Conservation (phyloP, 768 basidiomycete genomes). For the Pholiota microspora region DNA sequence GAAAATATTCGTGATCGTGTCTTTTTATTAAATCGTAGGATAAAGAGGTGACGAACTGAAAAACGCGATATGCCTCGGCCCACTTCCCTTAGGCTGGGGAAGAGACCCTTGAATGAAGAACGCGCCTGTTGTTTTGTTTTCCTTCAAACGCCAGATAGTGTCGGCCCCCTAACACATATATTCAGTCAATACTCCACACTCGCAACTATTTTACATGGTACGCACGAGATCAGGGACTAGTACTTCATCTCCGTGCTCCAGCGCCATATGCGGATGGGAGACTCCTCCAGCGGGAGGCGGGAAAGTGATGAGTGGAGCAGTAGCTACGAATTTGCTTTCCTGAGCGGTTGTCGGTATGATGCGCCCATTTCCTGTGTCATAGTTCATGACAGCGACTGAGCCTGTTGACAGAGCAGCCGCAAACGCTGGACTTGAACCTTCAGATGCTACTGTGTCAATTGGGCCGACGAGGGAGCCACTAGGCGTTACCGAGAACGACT, state of each 20-base stretch:
- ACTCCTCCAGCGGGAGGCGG: slow-evolving; percentile 38
- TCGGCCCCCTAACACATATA: slow-evolving; percentile 54
- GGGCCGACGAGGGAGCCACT: slow-evolving; percentile 56
- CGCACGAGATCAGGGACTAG: slow-evolving; percentile 66
- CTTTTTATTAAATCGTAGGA: slow-evolving; percentile 19
- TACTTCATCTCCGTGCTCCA: slow-evolving; percentile 53
- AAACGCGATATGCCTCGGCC: slow-evolving; percentile 47
- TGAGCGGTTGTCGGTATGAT: slow-evolving; percentile 48
- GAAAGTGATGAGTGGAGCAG: slow-evolving; percentile 50
- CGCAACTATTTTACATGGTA: neutral
- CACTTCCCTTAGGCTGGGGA: slow-evolving; percentile 58
- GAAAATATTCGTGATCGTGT: neutral
- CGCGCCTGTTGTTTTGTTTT: slow-evolving; percentile 37
- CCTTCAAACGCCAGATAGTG: slow-evolving; percentile 63
- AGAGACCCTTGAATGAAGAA: slow-evolving; percentile 62
- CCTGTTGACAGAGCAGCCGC: slow-evolving; percentile 50
- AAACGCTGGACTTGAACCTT: slow-evolving; percentile 45
- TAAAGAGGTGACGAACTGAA: slow-evolving; percentile 30
- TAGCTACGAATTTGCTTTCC: slow-evolving; percentile 29
- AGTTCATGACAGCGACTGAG: slow-evolving; percentile 63
- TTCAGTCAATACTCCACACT: neutral
- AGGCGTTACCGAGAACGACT: slow-evolving; percentile 31
- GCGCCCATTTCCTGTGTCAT: slow-evolving; percentile 53
- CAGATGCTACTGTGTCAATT: slow-evolving; percentile 61
- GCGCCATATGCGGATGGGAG: slow-evolving; percentile 68